A percentile compares a stretch with the other conserved stretches of the same genome.
Evolutionary conservation across 495 filamentous ascomycete genomes (phyloP).

Genomic region (Geoglossum glabrum): DNA sequence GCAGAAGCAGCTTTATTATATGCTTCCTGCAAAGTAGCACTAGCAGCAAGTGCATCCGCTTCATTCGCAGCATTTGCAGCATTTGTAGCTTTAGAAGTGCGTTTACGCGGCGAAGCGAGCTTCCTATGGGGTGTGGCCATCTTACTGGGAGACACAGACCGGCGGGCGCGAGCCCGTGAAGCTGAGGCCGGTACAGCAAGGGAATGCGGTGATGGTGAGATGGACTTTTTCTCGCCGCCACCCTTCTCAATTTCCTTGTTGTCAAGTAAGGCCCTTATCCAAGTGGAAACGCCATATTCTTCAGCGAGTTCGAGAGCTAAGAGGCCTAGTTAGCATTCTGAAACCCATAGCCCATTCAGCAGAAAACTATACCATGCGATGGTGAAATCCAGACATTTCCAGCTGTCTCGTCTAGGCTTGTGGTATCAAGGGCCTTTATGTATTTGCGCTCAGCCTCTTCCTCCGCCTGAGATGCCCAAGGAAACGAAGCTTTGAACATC

Average conservation of each 20-base stretch:
- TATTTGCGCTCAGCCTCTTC: slow-evolving; percentile 75
- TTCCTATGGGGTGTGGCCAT: slow-evolving; percentile 26
- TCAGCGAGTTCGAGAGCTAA: slow-evolving; percentile 64
- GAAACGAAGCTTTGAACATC: slow-evolving; percentile 99
- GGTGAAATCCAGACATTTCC: slow-evolving; percentile 94
- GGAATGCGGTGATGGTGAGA: slow-evolving; percentile 50
- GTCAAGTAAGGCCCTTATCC: slow-evolving; percentile 81
- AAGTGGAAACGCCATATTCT: slow-evolving; percentile 63
- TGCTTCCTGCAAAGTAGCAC: slow-evolving; percentile 28
- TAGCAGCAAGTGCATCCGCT: slow-evolving; percentile 21
- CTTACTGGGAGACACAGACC: slow-evolving; percentile 38
- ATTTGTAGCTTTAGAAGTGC: slow-evolving; percentile 36
- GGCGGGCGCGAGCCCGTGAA: slow-evolving; percentile 26
- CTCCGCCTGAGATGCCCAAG: slow-evolving; percentile 68
- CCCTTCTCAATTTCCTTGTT: slow-evolving; percentile 43
- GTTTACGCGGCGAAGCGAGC: slow-evolving; percentile 49
- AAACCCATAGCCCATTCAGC: slow-evolving; percentile 2
- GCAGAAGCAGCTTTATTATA: slow-evolving; percentile 24
- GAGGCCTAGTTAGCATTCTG: not conserved
- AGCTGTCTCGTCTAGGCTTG: slow-evolving; percentile 77
- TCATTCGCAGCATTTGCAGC: slow-evolving; percentile 23
- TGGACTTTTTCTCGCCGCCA: slow-evolving; percentile 38
- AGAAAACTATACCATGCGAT: slow-evolving; percentile 35
- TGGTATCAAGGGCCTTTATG: slow-evolving; percentile 54
- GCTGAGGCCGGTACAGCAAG: slow-evolving; percentile 8